A percentile compares a stretch with the other conserved stretches of the same genome.
Conservation (phyloP, 768 basidiomycete genomes). For the Rhodotorula taiwanensis region DNA sequence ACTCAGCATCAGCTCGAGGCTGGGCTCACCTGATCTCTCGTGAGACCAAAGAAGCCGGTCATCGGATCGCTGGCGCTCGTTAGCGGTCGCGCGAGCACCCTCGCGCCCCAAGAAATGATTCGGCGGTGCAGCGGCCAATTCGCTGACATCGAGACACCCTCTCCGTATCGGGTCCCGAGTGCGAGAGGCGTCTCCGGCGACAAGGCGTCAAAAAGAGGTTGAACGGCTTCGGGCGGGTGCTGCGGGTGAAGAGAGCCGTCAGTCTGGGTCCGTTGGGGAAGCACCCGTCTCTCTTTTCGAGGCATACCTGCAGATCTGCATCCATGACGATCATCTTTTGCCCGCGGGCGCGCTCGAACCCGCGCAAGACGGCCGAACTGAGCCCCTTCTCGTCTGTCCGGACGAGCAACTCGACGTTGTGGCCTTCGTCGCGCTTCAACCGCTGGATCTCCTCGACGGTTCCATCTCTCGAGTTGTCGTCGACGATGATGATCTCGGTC, state of each 20-base stretch:
- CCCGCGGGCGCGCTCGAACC: slow-evolving; percentile 38
- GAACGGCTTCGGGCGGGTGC: slow-evolving; percentile 40
- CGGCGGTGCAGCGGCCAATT: slow-evolving; percentile 41
- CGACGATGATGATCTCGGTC: slow-evolving; percentile 41
- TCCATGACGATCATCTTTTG: slow-evolving; percentile 41
- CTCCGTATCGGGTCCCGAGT: slow-evolving; percentile 41
- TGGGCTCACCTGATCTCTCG: slow-evolving; percentile 37
- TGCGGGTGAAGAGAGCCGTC: slow-evolving; percentile 16
- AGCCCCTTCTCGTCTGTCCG: slow-evolving; percentile 38
- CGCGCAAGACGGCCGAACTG: slow-evolving; percentile 40
- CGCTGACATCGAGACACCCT: slow-evolving; percentile 40
- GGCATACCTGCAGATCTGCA: slow-evolving; percentile 41
- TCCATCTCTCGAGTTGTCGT: slow-evolving; percentile 40
- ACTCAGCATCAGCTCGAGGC: too few relatives aligned
- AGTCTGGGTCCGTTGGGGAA: background rate
- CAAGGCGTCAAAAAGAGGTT: slow-evolving; percentile 34
- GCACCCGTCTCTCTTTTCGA: too few relatives aligned
- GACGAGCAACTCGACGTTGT: slow-evolving; percentile 39
- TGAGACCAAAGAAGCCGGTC: slow-evolving; percentile 42
- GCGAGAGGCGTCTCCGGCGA: slow-evolving; percentile 33
- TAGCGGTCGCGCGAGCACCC: slow-evolving; percentile 39
- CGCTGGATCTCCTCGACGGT: slow-evolving; percentile 34
- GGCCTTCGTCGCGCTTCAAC: slow-evolving; percentile 33
- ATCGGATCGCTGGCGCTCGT: slow-evolving; percentile 42
- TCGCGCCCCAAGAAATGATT: slow-evolving; percentile 40